Conservation (phyloP, 352 stramenopile genomes). For the Salisapilia sapeloensis region DNA sequence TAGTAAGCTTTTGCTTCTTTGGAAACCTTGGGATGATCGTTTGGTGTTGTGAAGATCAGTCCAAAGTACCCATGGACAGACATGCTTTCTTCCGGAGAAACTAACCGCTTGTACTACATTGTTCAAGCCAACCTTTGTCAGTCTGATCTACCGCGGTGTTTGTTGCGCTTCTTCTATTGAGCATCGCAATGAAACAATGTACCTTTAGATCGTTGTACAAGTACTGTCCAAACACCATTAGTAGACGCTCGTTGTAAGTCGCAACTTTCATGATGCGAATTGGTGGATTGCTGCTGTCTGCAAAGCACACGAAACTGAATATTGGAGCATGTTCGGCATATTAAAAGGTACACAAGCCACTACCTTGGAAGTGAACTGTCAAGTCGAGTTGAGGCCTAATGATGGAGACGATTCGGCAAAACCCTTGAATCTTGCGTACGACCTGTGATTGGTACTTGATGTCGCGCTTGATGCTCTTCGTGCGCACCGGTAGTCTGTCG, state of each 20-base stretch:
- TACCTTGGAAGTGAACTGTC: slow-evolving; percentile 27
- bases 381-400: slow-evolving; percentile 56
- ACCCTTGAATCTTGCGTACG: slow-evolving; percentile 17
- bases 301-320: background rate
- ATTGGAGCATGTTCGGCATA: slow-evolving; percentile 4
- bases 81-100: slow-evolving; percentile 4
- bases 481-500: slow-evolving; percentile 29
- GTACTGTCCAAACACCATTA: slow-evolving; percentile 16
- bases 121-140: background rate
- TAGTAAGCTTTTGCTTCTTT: slow-evolving; percentile 54
- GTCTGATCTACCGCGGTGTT: slow-evolving; percentile 3
- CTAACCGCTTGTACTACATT: slow-evolving; percentile 7
- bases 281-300: slow-evolving; percentile 3
- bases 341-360: slow-evolving; percentile 1
- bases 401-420: slow-evolving; percentile 41
- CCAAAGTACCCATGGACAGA: slow-evolving; percentile 33
- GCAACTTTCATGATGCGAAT: slow-evolving; percentile 3
- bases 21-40: slow-evolving; percentile 12
- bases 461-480: slow-evolving; percentile 20
- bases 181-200: slow-evolving; percentile 2
- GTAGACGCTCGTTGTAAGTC: slow-evolving; percentile 17
- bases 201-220: slow-evolving; percentile 26
- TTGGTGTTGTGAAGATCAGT: slow-evolving; percentile 20
- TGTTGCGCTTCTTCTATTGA: slow-evolving; percentile 3
- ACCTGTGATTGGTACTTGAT: slow-evolving; percentile 12